Evolutionary conservation across 345 rosid genomes (phyloP).

Genomic region (Sonneratia caseolaris): DNA sequence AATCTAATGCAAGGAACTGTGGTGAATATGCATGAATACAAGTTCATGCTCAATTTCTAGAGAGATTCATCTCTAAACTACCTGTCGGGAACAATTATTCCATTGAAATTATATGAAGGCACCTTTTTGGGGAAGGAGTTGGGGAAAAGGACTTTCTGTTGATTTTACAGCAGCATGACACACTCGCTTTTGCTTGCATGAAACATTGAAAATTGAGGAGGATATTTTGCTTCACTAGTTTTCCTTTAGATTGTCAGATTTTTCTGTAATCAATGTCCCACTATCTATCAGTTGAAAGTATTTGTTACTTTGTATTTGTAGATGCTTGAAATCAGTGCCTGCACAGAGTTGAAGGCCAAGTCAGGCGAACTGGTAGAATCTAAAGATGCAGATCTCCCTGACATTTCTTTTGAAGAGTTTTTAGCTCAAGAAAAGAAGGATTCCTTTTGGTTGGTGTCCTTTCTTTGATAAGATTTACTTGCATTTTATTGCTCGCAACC

Average conservation of each 20-base stretch:
- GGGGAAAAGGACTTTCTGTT: background rate
- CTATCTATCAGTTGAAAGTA: background rate
- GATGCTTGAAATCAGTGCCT: slow-evolving; percentile 68
- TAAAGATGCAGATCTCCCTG: slow-evolving; percentile 37
- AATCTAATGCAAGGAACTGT: background rate
- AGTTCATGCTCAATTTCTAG: background rate
- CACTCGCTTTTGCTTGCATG: background rate
- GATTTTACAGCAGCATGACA: background rate
- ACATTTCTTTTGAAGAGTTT: slow-evolving; percentile 83
- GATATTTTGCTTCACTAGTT: background rate
- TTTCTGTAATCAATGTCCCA: background rate
- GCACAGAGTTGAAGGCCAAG: slow-evolving; percentile 49
- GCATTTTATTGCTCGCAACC: background rate
- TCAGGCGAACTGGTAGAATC: slow-evolving; percentile 26
- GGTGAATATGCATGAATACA: background rate
- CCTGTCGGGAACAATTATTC: background rate
- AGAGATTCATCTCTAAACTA: background rate
- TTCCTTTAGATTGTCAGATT: background rate
- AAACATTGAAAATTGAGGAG: background rate
- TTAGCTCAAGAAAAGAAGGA: slow-evolving; percentile 87
- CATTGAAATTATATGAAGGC: background rate
- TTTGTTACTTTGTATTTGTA: slow-evolving; percentile 14
- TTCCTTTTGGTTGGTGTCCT: slow-evolving; percentile 58
- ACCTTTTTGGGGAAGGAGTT: slow-evolving; percentile 3
- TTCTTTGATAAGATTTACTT: background rate